Conservation (phyloP, 371 early-diverging fungal genomes). For the Mucor sp. region DNA sequence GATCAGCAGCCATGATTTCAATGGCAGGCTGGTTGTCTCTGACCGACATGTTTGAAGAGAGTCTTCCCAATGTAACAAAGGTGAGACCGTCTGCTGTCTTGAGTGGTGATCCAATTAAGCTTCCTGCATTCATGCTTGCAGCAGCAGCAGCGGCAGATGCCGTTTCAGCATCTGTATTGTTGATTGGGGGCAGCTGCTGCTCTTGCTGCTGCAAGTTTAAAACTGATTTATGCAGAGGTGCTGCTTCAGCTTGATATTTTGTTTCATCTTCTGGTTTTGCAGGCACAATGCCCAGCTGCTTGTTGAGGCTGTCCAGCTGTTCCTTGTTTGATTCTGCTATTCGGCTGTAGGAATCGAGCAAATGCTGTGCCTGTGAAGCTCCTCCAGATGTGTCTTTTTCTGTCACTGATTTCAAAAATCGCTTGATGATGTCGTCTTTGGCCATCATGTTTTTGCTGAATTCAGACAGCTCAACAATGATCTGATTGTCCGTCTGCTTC, state of each 20-base stretch:
- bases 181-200: background rate
- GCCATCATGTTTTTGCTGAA: constrained; percentile 61
- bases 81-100: constrained; percentile 51
- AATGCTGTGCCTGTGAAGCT: constrained; percentile 17
- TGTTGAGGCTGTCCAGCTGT: constrained; percentile 22
- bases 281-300: background rate
- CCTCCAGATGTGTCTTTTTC: constrained; percentile 9
- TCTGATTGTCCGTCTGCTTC: constrained; percentile 53
- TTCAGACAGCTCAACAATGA: constrained; percentile 59
- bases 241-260: background rate
- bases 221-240: constrained; percentile 8
- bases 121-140: constrained; percentile 51
- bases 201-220: background rate
- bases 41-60: constrained; percentile 40
- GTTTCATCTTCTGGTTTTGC: background rate
- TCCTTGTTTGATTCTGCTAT: constrained; percentile 21
- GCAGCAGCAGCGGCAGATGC: constrained; percentile 38
- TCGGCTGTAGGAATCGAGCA: constrained; percentile 31
- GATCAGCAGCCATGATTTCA: constrained; percentile 37
- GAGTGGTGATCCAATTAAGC: constrained; percentile 41
- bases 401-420: constrained; percentile 48
- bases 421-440: constrained; percentile 67
- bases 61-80: constrained; percentile 51
- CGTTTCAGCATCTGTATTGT: constrained; percentile 6
- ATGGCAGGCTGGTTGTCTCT: constrained; percentile 39